Evolutionary conservation across 805 yeast genomes (phyloP).

Genomic region (Starmerella powellii): DNA sequence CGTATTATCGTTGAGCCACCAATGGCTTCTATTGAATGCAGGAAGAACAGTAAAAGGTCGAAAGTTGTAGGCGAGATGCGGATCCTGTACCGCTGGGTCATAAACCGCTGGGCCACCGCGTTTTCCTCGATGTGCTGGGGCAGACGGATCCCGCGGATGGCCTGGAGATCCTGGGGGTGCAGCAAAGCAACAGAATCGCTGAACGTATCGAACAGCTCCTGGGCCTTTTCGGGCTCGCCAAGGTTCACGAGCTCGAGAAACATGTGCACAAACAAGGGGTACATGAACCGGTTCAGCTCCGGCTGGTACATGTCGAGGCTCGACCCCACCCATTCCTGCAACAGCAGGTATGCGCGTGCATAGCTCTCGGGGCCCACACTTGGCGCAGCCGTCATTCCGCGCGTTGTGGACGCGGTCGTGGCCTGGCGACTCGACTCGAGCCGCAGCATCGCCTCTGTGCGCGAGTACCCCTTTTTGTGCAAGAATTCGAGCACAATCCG

Average conservation of each 20-base stretch:
- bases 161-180: constrained; percentile 66
- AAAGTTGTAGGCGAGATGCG: constrained; percentile 72
- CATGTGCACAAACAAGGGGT: constrained; percentile 87
- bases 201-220: constrained; percentile 63
- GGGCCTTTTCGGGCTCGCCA: constrained; percentile 45
- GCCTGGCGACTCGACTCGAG: constrained; percentile 43
- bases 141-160: constrained; percentile 60
- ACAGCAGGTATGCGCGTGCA: constrained; percentile 65
- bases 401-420: constrained; percentile 27
- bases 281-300: constrained; percentile 69
- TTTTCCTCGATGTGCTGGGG: constrained; percentile 76
- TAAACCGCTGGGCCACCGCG: constrained; percentile 63
- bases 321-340: constrained; percentile 79
- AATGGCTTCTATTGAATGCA: constrained; percentile 81
- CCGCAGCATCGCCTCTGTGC: constrained; percentile 87
- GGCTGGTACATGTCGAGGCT: constrained; percentile 84
- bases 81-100: constrained; percentile 59
- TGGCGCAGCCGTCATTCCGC: constrained; percentile 27
- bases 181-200: constrained; percentile 57
- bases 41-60: constrained; percentile 68
- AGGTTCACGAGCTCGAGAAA: constrained; percentile 67
- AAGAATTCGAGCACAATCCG: constrained; percentile 85
- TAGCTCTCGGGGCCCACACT: constrained; percentile 51
- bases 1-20: constrained; percentile 85
- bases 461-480: constrained; percentile 84